Evolutionary conservation across 176 grass and related monocot genomes (phyloP).

Genomic region (Chloris gayana): DNA sequence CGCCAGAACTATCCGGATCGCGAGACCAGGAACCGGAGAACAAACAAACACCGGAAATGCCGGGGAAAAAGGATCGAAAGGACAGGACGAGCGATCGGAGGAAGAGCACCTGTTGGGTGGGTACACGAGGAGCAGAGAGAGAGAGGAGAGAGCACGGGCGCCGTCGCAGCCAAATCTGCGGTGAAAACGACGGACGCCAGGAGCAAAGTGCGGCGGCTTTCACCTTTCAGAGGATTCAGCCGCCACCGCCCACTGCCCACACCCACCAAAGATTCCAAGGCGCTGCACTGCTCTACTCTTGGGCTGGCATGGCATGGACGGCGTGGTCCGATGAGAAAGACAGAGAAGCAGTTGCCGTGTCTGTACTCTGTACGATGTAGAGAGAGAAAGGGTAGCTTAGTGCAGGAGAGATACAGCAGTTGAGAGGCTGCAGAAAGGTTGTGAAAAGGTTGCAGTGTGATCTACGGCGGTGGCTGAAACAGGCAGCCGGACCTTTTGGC

Average conservation of each 20-base stretch:
- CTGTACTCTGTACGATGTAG: neutral
- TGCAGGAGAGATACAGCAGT: too few species aligned
- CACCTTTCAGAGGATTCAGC: neutral
- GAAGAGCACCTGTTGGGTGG: slow-evolving; percentile 4
- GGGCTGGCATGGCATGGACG: too few species aligned
- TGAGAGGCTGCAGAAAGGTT: neutral
- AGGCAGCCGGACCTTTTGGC: too few species aligned
- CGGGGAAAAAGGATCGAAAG: neutral
- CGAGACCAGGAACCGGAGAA: neutral
- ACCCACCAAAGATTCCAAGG: slow-evolving; percentile 6
- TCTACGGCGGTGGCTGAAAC: slow-evolving; percentile 10
- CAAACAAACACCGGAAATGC: neutral
- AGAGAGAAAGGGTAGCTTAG: too few species aligned
- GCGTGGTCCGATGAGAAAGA: slow-evolving; percentile 14
- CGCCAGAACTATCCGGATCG: neutral
- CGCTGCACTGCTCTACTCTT: neutral
- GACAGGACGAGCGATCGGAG: slow-evolving; percentile 1
- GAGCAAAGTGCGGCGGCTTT: neutral
- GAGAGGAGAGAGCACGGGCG: neutral
- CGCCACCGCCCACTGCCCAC: neutral
- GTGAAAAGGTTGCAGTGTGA: slow-evolving; percentile 4
- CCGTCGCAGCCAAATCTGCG: slow-evolving; percentile 5
- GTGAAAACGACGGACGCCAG: slow-evolving; percentile 20
- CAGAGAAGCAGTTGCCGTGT: neutral
- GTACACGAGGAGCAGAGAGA: neutral